Conservation (phyloP, 345 rosid species). For the Aquilaria sinensis region DNA sequence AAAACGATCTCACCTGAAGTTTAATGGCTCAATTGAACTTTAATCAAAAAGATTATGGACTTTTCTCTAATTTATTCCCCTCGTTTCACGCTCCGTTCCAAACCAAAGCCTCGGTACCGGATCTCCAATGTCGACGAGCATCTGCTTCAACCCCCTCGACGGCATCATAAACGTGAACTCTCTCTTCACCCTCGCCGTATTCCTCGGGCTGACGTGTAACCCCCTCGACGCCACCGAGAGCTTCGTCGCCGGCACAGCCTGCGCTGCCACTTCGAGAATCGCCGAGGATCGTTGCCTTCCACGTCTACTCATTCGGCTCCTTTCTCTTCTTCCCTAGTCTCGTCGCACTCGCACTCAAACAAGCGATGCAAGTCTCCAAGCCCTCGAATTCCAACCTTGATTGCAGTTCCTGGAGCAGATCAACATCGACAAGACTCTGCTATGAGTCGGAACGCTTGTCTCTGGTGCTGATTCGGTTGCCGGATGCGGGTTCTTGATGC, state of each 20-base stretch:
- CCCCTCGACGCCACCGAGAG: slow-evolving; percentile 35
- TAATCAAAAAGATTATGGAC: too few relatives aligned
- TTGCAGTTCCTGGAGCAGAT: not conserved
- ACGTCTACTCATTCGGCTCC: slow-evolving; percentile 74
- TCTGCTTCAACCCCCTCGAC: slow-evolving; percentile 82
- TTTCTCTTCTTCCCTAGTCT: slow-evolving; percentile 76
- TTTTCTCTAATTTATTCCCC: too few relatives aligned
- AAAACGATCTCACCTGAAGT: too few relatives aligned
- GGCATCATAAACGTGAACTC: slow-evolving; percentile 80
- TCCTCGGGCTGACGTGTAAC: slow-evolving; percentile 79
- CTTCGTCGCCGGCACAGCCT: slow-evolving; percentile 36
- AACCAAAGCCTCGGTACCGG: too few relatives aligned
- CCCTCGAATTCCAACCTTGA: slow-evolving; percentile 14
- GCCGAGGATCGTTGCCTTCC: slow-evolving; percentile 68
- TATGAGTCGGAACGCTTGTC: slow-evolving; percentile 70
- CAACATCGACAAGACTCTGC: slow-evolving; percentile 35
- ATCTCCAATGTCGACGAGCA: slow-evolving; percentile 51
- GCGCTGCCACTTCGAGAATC: slow-evolving; percentile 34
- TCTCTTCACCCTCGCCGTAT: slow-evolving; percentile 86
- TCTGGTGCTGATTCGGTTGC: slow-evolving; percentile 65
- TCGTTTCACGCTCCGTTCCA: too few relatives aligned
- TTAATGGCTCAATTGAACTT: too few relatives aligned
- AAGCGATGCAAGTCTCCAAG: slow-evolving; percentile 54
- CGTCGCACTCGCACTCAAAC: slow-evolving; percentile 73
- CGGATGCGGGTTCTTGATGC: slow-evolving; percentile 64